These are phyloP conservation scores for Hypoxylon intermedium DNA, from an alignment of 495 filamentous ascomycete species.

Conservation along the genomic window DNA sequence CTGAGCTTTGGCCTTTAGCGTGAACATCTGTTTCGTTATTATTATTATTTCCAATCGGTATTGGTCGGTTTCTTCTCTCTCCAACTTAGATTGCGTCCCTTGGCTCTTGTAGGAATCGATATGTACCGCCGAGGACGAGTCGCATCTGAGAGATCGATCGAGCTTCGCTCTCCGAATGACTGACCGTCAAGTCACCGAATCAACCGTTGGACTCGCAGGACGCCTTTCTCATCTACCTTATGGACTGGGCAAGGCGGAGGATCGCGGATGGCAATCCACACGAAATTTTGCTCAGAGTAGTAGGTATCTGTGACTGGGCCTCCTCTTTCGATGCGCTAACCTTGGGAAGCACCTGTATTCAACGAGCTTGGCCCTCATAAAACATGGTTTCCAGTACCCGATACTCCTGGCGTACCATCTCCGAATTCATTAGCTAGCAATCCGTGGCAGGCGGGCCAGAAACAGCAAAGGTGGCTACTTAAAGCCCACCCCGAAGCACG, in stretches of 20 bases:
- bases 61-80: neutral
- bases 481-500: slow-evolving; percentile 49
- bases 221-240: slow-evolving; percentile 43
- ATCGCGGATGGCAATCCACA: slow-evolving; percentile 43
- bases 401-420: slow-evolving; percentile 6
- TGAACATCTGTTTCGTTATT: neutral
- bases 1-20: no score
- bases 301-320: slow-evolving; percentile 13
- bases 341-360: slow-evolving; percentile 46
- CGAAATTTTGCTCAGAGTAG: slow-evolving; percentile 37
- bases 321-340: slow-evolving; percentile 27
- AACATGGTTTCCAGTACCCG: slow-evolving; percentile 44
- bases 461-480: slow-evolving; percentile 49
- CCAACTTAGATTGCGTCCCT: neutral
- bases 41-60: neutral
- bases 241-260: slow-evolving; percentile 31
- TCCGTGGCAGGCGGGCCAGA: slow-evolving; percentile 24
- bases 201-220: slow-evolving; percentile 42
- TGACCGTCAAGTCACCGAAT: slow-evolving; percentile 45
- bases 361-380: slow-evolving; percentile 48
- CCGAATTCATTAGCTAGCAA: slow-evolving; percentile 19
- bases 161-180: slow-evolving; percentile 45
- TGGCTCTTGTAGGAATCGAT: slow-evolving; percentile 28
- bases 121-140: slow-evolving; percentile 34
- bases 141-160: slow-evolving; percentile 29